Evolutionary conservation across 139 green algal species (phyloP).

Genomic region (Coccomyxa sp.): DNA sequence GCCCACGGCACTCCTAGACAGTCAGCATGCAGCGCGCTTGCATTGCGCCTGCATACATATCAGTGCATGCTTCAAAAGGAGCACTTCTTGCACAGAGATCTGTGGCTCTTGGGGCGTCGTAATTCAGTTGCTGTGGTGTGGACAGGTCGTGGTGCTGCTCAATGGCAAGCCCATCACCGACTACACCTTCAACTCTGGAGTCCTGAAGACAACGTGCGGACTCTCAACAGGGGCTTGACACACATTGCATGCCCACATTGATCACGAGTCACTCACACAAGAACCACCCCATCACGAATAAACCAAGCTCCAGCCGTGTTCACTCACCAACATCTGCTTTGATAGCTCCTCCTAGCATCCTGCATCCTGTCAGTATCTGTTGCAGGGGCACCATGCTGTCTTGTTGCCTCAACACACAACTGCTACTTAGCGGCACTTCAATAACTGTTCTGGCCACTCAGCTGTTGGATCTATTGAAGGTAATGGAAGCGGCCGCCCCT

Average conservation of each 20-base stretch:
- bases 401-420: no score
- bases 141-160: constrained; percentile 13
- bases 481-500: no score
- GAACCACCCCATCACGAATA: background rate
- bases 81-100: no score
- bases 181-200: constrained; percentile 3
- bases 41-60: background rate
- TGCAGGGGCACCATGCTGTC: no score
- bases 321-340: background rate
- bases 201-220: background rate
- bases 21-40: background rate
- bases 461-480: no score
- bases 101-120: background rate
- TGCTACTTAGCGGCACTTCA: no score
- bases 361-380: no score
- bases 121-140: background rate
- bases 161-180: constrained; percentile 10
- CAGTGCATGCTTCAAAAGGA: no score
- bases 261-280: background rate
- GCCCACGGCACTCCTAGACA: background rate
- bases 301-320: background rate
- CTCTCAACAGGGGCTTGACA: background rate
- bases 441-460: no score
- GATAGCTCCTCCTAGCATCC: background rate
- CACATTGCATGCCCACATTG: background rate